Conservation (phyloP, 2,329 filamentous ascomycete species). For the Sclerotiophoma versabilis region DNA sequence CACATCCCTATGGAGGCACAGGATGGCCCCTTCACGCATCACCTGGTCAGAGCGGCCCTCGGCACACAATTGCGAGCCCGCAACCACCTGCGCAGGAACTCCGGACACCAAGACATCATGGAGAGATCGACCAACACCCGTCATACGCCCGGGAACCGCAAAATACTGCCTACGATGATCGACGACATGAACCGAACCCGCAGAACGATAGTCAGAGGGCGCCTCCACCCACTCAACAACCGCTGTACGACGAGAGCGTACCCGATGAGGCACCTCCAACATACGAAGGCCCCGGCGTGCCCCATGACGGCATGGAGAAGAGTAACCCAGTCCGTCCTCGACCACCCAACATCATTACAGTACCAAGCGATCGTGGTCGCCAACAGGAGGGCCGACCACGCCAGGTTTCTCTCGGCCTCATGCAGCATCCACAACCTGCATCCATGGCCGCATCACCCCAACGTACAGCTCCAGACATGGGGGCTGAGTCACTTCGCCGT, state of each 20-base stretch:
- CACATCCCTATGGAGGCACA: slow-evolving; percentile 26
- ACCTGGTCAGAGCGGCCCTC: slow-evolving; percentile 29
- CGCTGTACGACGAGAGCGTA: slow-evolving; percentile 31
- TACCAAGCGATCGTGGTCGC: slow-evolving; percentile 4
- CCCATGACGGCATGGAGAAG: slow-evolving; percentile 43
- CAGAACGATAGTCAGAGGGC: slow-evolving; percentile 7
- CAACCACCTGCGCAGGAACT: slow-evolving; percentile 34
- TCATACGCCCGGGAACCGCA: slow-evolving; percentile 11
- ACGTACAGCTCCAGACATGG: slow-evolving; percentile 47
- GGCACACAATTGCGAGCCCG: slow-evolving; percentile 28
- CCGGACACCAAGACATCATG: slow-evolving; percentile 30
- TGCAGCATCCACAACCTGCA: slow-evolving; percentile 49
- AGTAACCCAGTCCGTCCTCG: slow-evolving; percentile 34
- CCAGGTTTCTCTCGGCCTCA: slow-evolving; percentile 42
- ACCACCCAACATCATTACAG: slow-evolving; percentile 42
- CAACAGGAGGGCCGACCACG: slow-evolving; percentile 36
- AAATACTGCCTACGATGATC: slow-evolving; percentile 10
- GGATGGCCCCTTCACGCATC: slow-evolving; percentile 39
- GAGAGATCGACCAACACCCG: slow-evolving; percentile 14
- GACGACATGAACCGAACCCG: slow-evolving; percentile 12
- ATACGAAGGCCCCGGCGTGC: slow-evolving; percentile 41
- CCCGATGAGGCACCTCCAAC: slow-evolving; percentile 45
- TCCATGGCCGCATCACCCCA: slow-evolving; percentile 50
- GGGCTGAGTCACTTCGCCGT: slow-evolving; percentile 44
- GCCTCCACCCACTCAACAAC: slow-evolving; percentile 5